Evolutionary conservation across 2,329 filamentous ascomycete genomes (phyloP).

Genomic region (Neonectria neomacrospora): DNA sequence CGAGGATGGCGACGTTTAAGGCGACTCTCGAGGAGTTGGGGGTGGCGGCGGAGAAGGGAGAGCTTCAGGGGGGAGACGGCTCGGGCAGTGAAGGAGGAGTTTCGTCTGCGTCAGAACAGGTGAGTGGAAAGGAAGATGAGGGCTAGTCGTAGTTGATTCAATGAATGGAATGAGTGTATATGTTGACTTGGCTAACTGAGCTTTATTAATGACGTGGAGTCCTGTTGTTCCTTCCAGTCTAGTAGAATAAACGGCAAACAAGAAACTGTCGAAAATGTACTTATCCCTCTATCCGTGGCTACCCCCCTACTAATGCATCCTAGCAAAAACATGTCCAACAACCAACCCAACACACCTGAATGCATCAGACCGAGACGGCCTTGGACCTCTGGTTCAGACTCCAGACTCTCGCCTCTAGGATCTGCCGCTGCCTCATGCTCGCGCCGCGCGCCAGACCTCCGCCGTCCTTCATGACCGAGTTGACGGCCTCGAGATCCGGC

Average conservation of each 20-base stretch:
- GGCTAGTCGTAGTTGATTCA: too few relatives aligned
- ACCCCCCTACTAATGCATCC: too few relatives aligned
- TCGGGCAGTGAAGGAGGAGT: neutral
- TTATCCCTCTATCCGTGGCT: neutral
- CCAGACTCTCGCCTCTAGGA: slow-evolving; percentile 39
- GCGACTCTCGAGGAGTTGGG: slow-evolving; percentile 14
- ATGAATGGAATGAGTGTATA: too few relatives aligned
- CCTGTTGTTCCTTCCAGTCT: too few relatives aligned
- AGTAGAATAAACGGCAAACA: too few relatives aligned
- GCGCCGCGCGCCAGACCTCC: slow-evolving; percentile 11
- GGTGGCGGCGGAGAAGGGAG: slow-evolving; percentile 8
- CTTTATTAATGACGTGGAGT: too few relatives aligned
- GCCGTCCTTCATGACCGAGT: slow-evolving; percentile 33
- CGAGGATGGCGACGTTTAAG: slow-evolving; percentile 30
- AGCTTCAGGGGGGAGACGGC: neutral
- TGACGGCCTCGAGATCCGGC: slow-evolving; percentile 34
- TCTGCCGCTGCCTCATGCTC: slow-evolving; percentile 39
- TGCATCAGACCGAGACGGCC: slow-evolving; percentile 23
- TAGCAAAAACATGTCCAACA: neutral
- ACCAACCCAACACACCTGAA: neutral
- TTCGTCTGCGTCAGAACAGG: neutral
- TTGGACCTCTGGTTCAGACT: slow-evolving; percentile 35
- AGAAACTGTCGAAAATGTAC: neutral
- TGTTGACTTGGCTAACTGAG: too few relatives aligned
- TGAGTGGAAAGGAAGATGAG: too few relatives aligned